These are phyloP conservation scores for Mucor circinelloides DNA, from an alignment of 371 early-diverging fungal species.

Conservation along the genomic window DNA sequence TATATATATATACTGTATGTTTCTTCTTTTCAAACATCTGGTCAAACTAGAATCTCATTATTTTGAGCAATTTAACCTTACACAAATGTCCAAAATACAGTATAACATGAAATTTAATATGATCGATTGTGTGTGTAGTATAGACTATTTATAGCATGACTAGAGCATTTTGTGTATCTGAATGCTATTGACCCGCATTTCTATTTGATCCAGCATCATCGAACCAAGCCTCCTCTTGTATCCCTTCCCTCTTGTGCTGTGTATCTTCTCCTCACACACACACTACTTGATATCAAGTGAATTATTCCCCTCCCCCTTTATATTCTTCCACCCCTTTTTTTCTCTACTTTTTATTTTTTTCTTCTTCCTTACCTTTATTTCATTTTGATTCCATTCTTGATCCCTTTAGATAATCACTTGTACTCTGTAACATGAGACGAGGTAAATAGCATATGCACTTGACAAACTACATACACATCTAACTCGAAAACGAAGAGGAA, in stretches of 20 bases:
- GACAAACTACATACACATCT: not conserved
- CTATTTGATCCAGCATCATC: not conserved
- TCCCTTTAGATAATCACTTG: not conserved
- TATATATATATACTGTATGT: no score
- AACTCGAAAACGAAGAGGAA: not conserved
- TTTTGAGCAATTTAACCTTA: no score
- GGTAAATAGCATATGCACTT: not conserved
- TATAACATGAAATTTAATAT: no score
- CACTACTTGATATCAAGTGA: not conserved
- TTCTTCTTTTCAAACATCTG: no score
- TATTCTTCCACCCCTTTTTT: not conserved
- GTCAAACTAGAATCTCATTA: no score
- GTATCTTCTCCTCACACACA: not conserved
- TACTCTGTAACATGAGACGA: not conserved
- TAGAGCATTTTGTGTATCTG: not conserved
- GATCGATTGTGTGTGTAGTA: not conserved
- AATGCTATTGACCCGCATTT: not conserved
- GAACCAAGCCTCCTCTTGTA: not conserved
- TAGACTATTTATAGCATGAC: not conserved
- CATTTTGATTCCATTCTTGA: not conserved
- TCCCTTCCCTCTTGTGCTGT: not conserved
- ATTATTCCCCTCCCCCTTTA: not conserved
- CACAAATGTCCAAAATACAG: no score
- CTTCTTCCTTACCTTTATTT: not conserved
- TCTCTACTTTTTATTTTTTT: no score